Base-by-base conservation (phyloP, 345 rosid species). In the Pseudoturritis turrita region DNA sequence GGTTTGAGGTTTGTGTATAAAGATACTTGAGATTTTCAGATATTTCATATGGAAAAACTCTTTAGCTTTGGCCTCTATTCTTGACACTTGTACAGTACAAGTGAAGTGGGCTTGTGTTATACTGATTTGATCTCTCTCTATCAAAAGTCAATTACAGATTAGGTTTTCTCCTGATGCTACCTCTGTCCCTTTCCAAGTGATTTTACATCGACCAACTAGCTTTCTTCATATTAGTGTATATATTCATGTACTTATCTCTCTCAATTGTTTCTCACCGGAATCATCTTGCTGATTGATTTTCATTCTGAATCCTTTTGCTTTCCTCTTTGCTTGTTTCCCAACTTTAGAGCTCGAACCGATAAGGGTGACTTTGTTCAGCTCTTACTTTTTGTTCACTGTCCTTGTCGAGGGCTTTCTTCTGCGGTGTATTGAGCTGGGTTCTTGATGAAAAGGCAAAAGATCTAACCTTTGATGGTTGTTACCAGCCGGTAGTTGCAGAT, bases 401-500 rank as follows among this genome's bases (percentile, higher is more conserved):
- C 33, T 5, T 51, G 10, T 51, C 17, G 17, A 12, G 15, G 5
- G 47, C 19, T 18, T 57, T 39, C 33, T 54, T 67, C 54, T 61
- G 64, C 10, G 17, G 55, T 51, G 51, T 17, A 25, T 18, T 11
- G 54, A 15, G 54, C 14, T 73, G 36, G 40, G 28, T 68, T 68
- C 36, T 52, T n/a, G 25, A 44, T 67, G 73, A 51, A 43, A 46
- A 15, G 74, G 70, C 31, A 50, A 37, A 66, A 58, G 62, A 35
- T 29, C 14, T 75, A 68, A 70, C 57, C 63, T 53, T 58, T 45
- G 47, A 60, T 39, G 62, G 57, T 29, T 69, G 37, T 33, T 26
- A 70, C 18, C 87, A 86, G 97, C 81, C 86, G 80, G 85, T 84
- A 87, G 75, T 90, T 79, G 92, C 88, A 57, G 90, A 79, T 75